A percentile compares a stretch with the other conserved stretches of the same genome.
phyloP scores from a whole-genome alignment of 441 rosid species.

The Breynia disticha region DNA sequence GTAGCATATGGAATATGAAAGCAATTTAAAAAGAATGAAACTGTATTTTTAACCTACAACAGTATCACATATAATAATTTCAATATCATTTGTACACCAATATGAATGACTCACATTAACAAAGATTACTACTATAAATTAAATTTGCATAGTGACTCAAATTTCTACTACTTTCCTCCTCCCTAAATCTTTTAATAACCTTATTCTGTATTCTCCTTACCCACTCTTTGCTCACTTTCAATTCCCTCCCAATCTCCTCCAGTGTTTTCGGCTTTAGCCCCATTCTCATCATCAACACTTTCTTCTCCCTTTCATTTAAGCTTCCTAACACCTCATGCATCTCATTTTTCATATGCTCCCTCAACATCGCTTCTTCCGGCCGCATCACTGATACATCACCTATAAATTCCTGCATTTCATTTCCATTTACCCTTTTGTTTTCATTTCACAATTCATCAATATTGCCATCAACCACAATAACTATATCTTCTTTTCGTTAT shows the following conservation, averaged over 20 bases:
- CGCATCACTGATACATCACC: slow-evolving; percentile 36
- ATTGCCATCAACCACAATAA: no score
- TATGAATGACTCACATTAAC: no score
- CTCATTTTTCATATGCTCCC: slow-evolving; percentile 48
- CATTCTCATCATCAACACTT: slow-evolving; percentile 50
- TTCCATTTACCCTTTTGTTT: neutral
- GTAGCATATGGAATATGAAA: no score
- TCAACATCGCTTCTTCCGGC: slow-evolving; percentile 46
- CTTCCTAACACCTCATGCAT: slow-evolving; percentile 36
- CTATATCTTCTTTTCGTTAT: neutral
- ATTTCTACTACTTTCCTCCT: slow-evolving; percentile 25
- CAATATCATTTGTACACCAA: no score
- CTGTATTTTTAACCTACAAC: no score
- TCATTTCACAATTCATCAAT: no score
- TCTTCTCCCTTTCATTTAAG: slow-evolving; percentile 59
- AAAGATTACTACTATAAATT: no score
- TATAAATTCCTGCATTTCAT: slow-evolving; percentile 43
- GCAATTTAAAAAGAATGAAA: no score
- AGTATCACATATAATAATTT: no score
- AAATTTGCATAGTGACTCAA: slow-evolving; percentile 38
- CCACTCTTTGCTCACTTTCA: slow-evolving; percentile 81
- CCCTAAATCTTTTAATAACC: slow-evolving; percentile 47
- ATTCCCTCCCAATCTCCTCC: slow-evolving; percentile 60
- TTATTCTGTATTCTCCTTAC: slow-evolving; percentile 61
- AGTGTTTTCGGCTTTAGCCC: slow-evolving; percentile 61